These are phyloP conservation scores for Arabidopsis thaliana DNA, from an alignment of 345 rosid species.

Conservation along the genomic window DNA sequence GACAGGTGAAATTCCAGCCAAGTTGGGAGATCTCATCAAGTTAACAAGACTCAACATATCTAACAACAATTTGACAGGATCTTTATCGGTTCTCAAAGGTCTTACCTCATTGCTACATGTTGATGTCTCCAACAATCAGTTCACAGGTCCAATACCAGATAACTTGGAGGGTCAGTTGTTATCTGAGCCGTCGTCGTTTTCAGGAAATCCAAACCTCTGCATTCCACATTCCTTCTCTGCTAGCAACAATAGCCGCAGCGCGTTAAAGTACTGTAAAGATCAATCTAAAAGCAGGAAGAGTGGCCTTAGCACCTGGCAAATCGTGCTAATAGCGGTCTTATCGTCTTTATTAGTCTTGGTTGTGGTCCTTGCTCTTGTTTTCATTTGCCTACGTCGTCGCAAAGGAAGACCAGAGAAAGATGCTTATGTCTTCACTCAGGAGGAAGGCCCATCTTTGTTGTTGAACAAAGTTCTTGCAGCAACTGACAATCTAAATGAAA, in stretches of 20 bases:
- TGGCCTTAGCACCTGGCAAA: constrained; percentile 46
- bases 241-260: constrained; percentile 42
- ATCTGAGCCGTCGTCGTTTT: constrained; percentile 58
- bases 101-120: constrained; percentile 50
- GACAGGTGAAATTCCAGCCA: constrained; percentile 62
- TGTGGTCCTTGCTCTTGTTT: constrained; percentile 45
- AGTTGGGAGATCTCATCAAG: constrained; percentile 49
- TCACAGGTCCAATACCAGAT: constrained; percentile 73
- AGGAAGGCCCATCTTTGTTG: constrained; percentile 57
- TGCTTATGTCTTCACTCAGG: constrained; percentile 45
- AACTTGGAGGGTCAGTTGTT: constrained; percentile 43
- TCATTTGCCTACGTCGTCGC: constrained; percentile 22
- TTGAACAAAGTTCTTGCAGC: constrained; percentile 66
- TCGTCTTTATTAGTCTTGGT: constrained; percentile 42
- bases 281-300: constrained; percentile 30
- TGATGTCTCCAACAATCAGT: constrained; percentile 67
- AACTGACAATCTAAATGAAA: constrained; percentile 69
- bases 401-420: constrained; percentile 35
- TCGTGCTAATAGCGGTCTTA: constrained; percentile 53
- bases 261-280: constrained; percentile 52
- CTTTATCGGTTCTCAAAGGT: constrained; percentile 50
- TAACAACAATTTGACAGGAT: constrained; percentile 68
- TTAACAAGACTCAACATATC: constrained; percentile 66
- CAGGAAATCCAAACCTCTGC: constrained; percentile 68
- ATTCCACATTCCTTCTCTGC: constrained; percentile 49